Evolutionary conservation across 352 stramenopile genomes (phyloP).

Genomic region (Sclerospora graminicola): DNA sequence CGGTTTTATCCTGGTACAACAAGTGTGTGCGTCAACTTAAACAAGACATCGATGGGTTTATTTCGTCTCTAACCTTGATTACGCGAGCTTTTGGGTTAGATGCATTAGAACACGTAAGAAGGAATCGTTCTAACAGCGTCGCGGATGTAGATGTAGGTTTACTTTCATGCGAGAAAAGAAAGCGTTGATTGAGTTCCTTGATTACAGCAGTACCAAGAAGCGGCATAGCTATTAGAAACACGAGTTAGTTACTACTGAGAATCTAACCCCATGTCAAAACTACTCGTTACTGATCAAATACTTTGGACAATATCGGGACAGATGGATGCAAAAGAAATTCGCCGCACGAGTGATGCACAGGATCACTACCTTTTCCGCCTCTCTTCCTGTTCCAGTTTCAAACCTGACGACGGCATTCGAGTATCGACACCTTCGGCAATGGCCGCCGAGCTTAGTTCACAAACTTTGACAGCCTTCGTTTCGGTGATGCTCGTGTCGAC

Average conservation of each 20-base stretch:
- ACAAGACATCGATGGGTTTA: too few species aligned
- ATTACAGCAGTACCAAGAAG: conserved; percentile 7
- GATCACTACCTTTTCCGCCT: too few species aligned
- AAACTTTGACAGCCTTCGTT: conserved; percentile 10
- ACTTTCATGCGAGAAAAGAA: conserved; percentile 2
- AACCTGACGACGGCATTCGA: conserved; percentile 1
- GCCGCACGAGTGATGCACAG: conserved; percentile 51
- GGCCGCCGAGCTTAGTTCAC: conserved; percentile 9
- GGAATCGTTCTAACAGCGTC: conserved; percentile 25
- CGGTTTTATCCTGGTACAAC: conserved; percentile 7
- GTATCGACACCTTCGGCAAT: background rate
- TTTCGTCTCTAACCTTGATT: background rate
- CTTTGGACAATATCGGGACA: conserved; percentile 25
- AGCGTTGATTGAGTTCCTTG: conserved; percentile 11
- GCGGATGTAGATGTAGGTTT: background rate
- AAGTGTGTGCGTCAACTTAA: background rate
- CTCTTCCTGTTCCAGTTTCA: too few species aligned
- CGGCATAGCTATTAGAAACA: too few species aligned
- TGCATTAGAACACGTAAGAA: conserved; percentile 24
- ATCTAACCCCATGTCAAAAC: too few species aligned
- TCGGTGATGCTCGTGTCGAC: background rate
- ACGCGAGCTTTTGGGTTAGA: conserved; percentile 4
- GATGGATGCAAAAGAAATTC: conserved; percentile 44
- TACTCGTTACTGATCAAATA: conserved; percentile 37
- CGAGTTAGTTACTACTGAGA: too few species aligned